phyloP scores from a whole-genome alignment of 1,139 yeast genomes.

The Pichia sp. region DNA sequence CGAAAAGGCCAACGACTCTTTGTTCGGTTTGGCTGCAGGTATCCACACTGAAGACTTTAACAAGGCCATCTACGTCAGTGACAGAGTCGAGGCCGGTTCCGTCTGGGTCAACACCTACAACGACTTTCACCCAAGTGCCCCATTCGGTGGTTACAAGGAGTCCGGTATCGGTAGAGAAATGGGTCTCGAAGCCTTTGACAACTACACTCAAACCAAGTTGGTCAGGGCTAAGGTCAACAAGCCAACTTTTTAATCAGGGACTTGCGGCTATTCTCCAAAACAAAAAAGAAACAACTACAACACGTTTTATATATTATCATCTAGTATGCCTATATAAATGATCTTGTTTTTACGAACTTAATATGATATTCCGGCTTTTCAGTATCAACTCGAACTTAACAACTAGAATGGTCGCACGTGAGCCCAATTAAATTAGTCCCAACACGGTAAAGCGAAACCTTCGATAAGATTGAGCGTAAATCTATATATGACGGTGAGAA shows the following conservation, averaged over 20 bases:
- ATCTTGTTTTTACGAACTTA: neutral
- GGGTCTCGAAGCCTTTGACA: constrained; percentile 79
- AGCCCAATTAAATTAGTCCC: neutral
- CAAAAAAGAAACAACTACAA: neutral
- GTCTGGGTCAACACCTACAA: constrained; percentile 82
- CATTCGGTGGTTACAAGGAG: constrained; percentile 79
- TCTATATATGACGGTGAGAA: neutral
- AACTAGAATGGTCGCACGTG: neutral
- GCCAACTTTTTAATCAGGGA: constrained; percentile 18
- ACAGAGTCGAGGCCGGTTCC: constrained; percentile 72
- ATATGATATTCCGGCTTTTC: neutral
- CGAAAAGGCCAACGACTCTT: constrained; percentile 64
- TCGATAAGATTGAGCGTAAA: neutral
- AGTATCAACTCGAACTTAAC: neutral
- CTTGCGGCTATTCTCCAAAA: neutral
- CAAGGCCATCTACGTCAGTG: constrained; percentile 60
- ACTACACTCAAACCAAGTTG: constrained; percentile 79
- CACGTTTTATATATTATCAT: neutral
- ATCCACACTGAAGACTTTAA: constrained; percentile 62
- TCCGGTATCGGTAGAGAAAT: constrained; percentile 92
- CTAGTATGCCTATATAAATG: neutral
- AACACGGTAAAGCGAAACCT: neutral
- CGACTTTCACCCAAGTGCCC: constrained; percentile 74
- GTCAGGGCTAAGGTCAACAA: constrained; percentile 46
- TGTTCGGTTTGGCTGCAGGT: constrained; percentile 84